Evolutionary conservation across 1,284 basidiomycete species (phyloP).

Genomic region (Tilletia walkeri): DNA sequence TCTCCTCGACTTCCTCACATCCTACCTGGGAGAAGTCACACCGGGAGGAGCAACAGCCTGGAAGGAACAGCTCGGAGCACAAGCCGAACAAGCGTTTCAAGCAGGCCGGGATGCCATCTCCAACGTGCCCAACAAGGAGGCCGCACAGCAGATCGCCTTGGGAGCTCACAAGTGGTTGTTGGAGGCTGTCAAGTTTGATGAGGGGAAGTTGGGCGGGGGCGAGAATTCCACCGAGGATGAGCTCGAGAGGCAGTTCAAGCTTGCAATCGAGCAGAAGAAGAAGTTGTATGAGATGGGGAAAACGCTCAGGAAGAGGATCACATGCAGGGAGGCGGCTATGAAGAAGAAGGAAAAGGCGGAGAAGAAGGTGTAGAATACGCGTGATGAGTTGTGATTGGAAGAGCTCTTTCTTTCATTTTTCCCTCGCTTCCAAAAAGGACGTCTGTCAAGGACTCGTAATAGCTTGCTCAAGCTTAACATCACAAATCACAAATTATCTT

Average conservation of each 20-base stretch:
- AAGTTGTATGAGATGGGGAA: slow-evolving; percentile 31
- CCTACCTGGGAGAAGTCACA: slow-evolving; percentile 20
- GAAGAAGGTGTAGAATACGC: background rate
- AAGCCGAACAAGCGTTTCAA: slow-evolving; percentile 32
- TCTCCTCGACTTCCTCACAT: slow-evolving; percentile 27
- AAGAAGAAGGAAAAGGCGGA: background rate
- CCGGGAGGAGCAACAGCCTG: slow-evolving; percentile 26
- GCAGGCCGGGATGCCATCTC: slow-evolving; percentile 4
- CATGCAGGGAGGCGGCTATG: background rate
- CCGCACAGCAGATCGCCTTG: slow-evolving; percentile 32
- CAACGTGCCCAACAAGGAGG: background rate
- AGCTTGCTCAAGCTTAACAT: background rate
- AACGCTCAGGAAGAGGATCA: slow-evolving; percentile 12
- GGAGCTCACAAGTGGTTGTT: slow-evolving; percentile 44
- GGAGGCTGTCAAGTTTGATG: slow-evolving; percentile 34
- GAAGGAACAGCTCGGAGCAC: slow-evolving; percentile 30
- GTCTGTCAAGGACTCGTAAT: too few species aligned
- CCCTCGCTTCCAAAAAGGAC: background rate
- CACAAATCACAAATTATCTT: too few species aligned
- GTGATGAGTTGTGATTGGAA: slow-evolving; percentile 4
- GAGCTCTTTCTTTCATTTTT: background rate
- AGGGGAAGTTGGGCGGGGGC: slow-evolving; percentile 37
- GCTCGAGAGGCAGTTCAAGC: slow-evolving; percentile 27
- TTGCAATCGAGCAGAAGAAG: slow-evolving; percentile 25
- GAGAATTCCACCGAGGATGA: slow-evolving; percentile 28